Evolutionary conservation across 1,284 basidiomycete genomes (phyloP).

Genomic region (Grifola frondosa): DNA sequence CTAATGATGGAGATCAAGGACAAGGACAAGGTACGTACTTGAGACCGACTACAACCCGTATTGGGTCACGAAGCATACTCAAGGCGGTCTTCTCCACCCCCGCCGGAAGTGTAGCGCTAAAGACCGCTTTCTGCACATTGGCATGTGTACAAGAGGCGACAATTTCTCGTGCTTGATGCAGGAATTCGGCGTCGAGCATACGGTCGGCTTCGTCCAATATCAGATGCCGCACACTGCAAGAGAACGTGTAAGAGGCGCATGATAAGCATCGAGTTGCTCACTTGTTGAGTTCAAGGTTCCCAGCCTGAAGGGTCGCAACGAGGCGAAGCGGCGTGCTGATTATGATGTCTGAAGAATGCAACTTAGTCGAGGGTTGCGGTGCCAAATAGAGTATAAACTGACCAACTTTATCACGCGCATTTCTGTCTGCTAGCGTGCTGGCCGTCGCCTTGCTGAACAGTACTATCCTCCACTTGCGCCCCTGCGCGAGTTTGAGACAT

Average conservation of each 20-base stretch:
- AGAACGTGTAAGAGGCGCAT: too few species aligned
- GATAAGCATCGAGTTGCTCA: too few species aligned
- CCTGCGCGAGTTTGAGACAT: constrained; percentile 78
- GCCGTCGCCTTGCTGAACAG: constrained; percentile 87
- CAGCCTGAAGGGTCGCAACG: constrained; percentile 70
- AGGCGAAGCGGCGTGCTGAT: constrained; percentile 81
- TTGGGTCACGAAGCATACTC: constrained; percentile 79
- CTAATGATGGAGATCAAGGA: constrained; percentile 5
- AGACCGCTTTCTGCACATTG: constrained; percentile 82
- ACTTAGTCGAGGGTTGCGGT: too few species aligned
- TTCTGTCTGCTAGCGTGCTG: constrained; percentile 66
- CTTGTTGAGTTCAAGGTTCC: constrained; percentile 70
- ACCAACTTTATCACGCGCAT: constrained; percentile 73
- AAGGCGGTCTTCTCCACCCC: constrained; percentile 86
- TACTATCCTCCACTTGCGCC: constrained; percentile 81
- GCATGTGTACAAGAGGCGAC: constrained; percentile 78
- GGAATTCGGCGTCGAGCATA: constrained; percentile 86
- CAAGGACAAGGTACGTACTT: constrained; percentile 60
- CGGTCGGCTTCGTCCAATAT: constrained; percentile 92
- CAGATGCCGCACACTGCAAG: constrained; percentile 72
- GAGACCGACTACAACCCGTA: constrained; percentile 90
- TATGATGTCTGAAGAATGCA: constrained; percentile 66
- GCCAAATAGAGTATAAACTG: too few species aligned
- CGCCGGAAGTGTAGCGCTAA: constrained; percentile 93
- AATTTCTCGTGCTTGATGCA: constrained; percentile 88